A percentile compares a stretch with the other conserved stretches of the same genome.
Evolutionary conservation across 148 eudicot genomes (phyloP).

Genomic region (Polygonum aviculare): DNA sequence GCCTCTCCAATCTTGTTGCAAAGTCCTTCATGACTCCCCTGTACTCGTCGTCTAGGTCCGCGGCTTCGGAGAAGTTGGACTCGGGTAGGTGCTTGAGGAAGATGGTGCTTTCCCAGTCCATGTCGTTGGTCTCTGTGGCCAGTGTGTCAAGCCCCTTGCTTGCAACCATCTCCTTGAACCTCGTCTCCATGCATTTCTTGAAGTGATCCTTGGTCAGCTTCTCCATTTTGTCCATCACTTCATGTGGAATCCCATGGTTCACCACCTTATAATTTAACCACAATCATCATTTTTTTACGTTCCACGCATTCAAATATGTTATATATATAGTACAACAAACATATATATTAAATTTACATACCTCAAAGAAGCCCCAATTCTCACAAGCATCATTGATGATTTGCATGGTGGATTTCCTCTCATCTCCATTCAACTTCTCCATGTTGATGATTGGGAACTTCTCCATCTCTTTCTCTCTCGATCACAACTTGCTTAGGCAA

Average conservation of each 20-base stretch:
- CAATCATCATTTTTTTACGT: too few species aligned
- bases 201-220: conserved; percentile 55
- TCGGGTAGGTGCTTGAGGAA: conserved; percentile 50
- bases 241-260: conserved; percentile 59
- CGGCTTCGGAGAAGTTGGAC: conserved; percentile 45
- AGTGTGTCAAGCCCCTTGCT: conserved; percentile 48
- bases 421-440: too few species aligned
- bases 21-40: conserved; percentile 68
- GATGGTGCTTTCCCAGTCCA: conserved; percentile 83
- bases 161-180: conserved; percentile 51
- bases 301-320: too few species aligned
- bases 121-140: conserved; percentile 36
- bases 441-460: conserved; percentile 31
- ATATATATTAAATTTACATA: background rate
- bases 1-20: conserved; percentile 42
- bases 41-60: conserved; percentile 57
- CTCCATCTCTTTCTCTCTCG: background rate
- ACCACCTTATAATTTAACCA: conserved; percentile 27
- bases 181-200: conserved; percentile 55
- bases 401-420: too few species aligned
- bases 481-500: too few species aligned
- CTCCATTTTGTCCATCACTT: conserved; percentile 56
- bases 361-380: conserved; percentile 33
- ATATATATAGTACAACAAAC: too few species aligned
- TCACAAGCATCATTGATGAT: too few species aligned